Conservation (phyloP, 129 eudicot genomes). For the Flaveria bidentis region DNA sequence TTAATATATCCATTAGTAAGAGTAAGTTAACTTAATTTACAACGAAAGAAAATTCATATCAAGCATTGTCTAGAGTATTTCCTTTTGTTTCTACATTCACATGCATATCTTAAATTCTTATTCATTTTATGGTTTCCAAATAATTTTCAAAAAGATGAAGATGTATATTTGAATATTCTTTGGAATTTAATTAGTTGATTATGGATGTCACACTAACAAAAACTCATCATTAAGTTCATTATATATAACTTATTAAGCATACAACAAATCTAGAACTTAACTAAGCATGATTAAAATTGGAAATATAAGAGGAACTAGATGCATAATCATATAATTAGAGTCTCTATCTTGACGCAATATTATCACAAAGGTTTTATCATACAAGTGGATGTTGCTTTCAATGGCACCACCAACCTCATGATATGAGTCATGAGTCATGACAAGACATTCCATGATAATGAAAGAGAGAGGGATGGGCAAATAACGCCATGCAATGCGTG, state of each 20-base stretch:
- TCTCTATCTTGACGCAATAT: constrained; percentile 31
- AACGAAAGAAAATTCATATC: too few species aligned
- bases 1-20: too few species aligned
- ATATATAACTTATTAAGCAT: not conserved
- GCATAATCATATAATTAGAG: constrained; percentile 21
- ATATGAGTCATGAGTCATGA: constrained; percentile 35
- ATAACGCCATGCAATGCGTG: constrained; percentile 20
- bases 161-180: too few species aligned
- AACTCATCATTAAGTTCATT: not conserved
- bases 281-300: constrained; percentile 2
- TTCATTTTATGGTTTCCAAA: too few species aligned
- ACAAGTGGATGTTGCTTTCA: constrained; percentile 39
- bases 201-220: not conserved
- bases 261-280: not conserved
- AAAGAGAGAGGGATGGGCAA: constrained; percentile 32
- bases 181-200: too few species aligned
- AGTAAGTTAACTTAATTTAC: too few species aligned
- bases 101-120: too few species aligned
- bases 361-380: constrained; percentile 20
- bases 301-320: not conserved
- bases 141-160: too few species aligned
- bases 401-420: constrained; percentile 36
- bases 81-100: too few species aligned
- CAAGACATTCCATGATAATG: constrained; percentile 38
- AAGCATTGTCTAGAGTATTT: too few species aligned